Percentiles rank a stretch among this genome's conserved stretches.
phyloP scores from a whole-genome alignment of 306 rosid species.

The Sicyos edulis region DNA sequence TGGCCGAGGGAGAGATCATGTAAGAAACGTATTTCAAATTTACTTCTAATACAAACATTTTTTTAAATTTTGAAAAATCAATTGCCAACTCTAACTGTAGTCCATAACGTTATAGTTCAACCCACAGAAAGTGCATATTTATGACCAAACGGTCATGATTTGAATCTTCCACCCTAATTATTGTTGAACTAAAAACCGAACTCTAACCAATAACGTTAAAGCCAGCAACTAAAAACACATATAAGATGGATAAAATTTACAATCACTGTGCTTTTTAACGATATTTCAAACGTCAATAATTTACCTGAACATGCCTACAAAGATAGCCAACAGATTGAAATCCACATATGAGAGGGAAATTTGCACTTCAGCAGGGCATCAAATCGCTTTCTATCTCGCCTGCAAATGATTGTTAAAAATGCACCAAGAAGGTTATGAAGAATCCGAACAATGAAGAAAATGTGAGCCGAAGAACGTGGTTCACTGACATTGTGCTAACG shows the following conservation, averaged over 20 bases:
- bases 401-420: conserved; percentile 27
- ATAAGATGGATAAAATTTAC: conserved; percentile 11
- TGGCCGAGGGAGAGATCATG: too few species aligned
- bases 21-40: too few species aligned
- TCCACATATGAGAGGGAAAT: neutral
- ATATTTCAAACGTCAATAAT: neutral
- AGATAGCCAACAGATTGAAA: neutral
- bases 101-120: too few species aligned
- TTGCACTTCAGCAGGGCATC: conserved; percentile 17
- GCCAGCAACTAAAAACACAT: neutral
- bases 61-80: neutral
- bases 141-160: too few species aligned
- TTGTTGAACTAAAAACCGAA: neutral
- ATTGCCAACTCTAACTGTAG: neutral
- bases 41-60: too few species aligned
- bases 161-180: too few species aligned
- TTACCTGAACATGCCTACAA: conserved; percentile 5
- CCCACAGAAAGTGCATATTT: too few species aligned
- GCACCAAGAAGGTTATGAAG: neutral
- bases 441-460: too few species aligned
- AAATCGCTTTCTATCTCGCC: conserved; percentile 49
- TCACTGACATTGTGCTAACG: too few species aligned
- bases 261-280: conserved; percentile 6
- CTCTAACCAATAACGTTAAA: neutral
- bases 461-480: too few species aligned